These are phyloP conservation scores for Monilinia vaccinii-corymbosi DNA, from an alignment of 2,329 filamentous ascomycete genomes.

Conservation along the genomic window DNA sequence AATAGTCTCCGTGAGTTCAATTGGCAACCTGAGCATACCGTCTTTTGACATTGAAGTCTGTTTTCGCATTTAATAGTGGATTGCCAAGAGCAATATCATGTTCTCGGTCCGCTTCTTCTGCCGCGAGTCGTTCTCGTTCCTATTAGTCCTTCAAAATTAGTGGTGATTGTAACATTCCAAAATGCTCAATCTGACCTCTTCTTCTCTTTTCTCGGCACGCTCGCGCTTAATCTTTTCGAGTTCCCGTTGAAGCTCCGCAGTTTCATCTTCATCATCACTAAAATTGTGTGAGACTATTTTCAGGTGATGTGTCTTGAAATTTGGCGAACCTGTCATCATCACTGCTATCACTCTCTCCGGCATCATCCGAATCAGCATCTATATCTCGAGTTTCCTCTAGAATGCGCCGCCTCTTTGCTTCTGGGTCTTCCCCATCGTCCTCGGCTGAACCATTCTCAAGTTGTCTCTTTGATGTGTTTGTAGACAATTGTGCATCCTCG, in stretches of 20 bases:
- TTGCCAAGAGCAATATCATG: conserved; percentile 87
- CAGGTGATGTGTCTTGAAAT: not conserved
- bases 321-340: conserved; percentile 46
- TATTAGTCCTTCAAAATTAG: conserved; percentile 28
- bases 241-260: conserved; percentile 83
- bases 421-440: conserved; percentile 54
- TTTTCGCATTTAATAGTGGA: conserved; percentile 71
- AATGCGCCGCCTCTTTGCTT: conserved; percentile 77
- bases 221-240: conserved; percentile 90
- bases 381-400: conserved; percentile 81
- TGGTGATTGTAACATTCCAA: not conserved
- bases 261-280: conserved; percentile 70
- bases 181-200: conserved; percentile 41
- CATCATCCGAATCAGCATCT: conserved; percentile 69
- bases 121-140: conserved; percentile 71
- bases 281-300: conserved; percentile 28
- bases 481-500: conserved; percentile 42
- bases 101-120: conserved; percentile 76
- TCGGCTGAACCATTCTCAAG: conserved; percentile 41
- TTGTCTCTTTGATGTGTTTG: conserved; percentile 55
- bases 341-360: conserved; percentile 46
- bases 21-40: conserved; percentile 29
- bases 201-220: conserved; percentile 66
- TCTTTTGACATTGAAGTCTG: conserved; percentile 83
- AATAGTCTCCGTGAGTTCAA: not conserved